Evolutionary conservation across 257 asterid species (phyloP).

Genomic region (Solanum neorickii): DNA sequence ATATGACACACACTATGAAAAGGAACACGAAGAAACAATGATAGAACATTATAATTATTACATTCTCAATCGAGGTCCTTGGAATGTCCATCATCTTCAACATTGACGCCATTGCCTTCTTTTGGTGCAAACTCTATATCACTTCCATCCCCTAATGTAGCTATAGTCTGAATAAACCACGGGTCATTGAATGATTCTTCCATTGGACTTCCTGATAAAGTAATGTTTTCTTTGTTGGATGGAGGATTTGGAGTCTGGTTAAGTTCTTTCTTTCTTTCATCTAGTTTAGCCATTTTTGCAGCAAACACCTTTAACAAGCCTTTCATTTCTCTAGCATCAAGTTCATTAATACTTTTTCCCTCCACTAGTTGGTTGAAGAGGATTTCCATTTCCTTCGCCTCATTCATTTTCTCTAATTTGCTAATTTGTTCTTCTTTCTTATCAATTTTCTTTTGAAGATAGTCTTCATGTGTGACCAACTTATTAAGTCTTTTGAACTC

Average conservation of each 20-base stretch:
- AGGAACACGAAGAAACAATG: neutral
- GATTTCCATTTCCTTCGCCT: neutral
- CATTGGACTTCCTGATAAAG: neutral
- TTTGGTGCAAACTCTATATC: neutral
- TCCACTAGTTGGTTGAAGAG: constrained; percentile 12
- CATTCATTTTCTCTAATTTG: neutral
- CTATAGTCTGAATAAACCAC: too few relatives aligned
- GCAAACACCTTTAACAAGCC: constrained; percentile 4
- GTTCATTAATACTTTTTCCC: constrained; percentile 13
- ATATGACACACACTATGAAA: neutral
- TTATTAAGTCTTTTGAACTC: constrained; percentile 6
- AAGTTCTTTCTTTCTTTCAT: neutral
- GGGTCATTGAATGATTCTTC: neutral
- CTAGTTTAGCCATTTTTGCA: constrained; percentile 16
- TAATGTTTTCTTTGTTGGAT: neutral
- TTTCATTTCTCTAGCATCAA: constrained; percentile 14
- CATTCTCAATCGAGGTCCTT: too few relatives aligned
- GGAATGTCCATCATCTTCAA: too few relatives aligned
- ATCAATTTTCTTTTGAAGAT: constrained; percentile 6
- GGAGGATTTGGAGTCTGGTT: neutral
- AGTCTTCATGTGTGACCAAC: constrained; percentile 18
- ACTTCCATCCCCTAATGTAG: neutral
- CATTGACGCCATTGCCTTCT: neutral
- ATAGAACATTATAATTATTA: neutral
- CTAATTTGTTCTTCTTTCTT: neutral